Conservation (phyloP, 192 early-diverging fungal species). For the Coemansia sp. region DNA sequence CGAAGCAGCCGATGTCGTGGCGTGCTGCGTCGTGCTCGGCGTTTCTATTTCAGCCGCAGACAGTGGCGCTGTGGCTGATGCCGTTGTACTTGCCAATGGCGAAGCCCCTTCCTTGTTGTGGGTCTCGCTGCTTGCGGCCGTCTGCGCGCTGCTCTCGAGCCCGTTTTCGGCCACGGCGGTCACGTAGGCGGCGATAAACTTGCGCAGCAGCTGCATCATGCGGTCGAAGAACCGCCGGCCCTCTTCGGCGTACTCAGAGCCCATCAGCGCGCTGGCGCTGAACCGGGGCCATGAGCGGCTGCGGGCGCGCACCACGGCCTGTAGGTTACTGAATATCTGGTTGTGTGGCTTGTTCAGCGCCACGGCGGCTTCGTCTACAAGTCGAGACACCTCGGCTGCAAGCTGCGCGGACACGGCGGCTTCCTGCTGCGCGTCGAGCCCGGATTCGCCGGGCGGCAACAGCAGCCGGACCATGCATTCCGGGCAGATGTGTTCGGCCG, state of each 20-base stretch:
- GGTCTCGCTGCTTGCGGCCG: too few relatives aligned
- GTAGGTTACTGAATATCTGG: constrained; percentile 6
- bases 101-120: too few relatives aligned
- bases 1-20: neutral
- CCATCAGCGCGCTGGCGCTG: constrained; percentile 4
- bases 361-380: constrained; percentile 15
- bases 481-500: constrained; percentile 6
- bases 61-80: neutral
- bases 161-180: constrained; percentile 16
- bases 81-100: neutral
- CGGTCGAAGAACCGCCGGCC: constrained; percentile 18
- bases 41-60: neutral
- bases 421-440: neutral
- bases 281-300: constrained; percentile 10
- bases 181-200: constrained; percentile 24
- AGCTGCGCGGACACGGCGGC: constrained; percentile 1
- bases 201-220: constrained; percentile 27
- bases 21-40: neutral
- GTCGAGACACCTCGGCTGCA: constrained; percentile 8
- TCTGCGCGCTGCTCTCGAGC: neutral
- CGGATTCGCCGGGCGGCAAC: constrained; percentile 1
- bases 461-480: constrained; percentile 21
- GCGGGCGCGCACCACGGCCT: constrained; percentile 23
- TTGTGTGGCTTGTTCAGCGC: constrained; percentile 7
- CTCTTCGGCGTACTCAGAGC: constrained; percentile 15